Evolutionary conservation across 176 grass and related monocot species (phyloP).

Genomic region (Elaeis guineensis): DNA sequence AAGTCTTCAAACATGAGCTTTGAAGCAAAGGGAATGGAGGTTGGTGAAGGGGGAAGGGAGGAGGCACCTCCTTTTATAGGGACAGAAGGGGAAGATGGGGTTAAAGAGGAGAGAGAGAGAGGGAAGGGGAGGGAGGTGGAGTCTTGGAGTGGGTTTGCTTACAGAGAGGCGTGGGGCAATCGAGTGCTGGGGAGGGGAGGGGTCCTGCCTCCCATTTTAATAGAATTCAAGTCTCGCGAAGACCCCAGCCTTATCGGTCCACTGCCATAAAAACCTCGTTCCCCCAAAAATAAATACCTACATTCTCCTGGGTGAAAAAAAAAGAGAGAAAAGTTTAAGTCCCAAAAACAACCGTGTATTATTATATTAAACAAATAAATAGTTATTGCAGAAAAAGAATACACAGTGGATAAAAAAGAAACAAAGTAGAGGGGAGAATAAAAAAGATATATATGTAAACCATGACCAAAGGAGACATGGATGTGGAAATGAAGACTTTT

Average conservation of each 20-base stretch:
- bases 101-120: background rate
- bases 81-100: background rate
- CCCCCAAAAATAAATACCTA: background rate
- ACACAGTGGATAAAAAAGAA: no score
- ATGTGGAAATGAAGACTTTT: no score
- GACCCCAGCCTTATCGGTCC: background rate
- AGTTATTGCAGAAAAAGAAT: no score
- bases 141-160: constrained; percentile 49
- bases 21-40: no score
- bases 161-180: constrained; percentile 5
- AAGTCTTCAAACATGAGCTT: no score
- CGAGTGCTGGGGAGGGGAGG: background rate
- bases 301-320: background rate
- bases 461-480: no score
- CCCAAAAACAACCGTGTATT: no score
- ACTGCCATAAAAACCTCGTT: background rate
- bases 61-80: constrained; percentile 44
- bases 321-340: no score
- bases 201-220: background rate
- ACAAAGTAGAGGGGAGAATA: no score
- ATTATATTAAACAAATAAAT: no score
- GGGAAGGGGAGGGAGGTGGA: constrained; percentile 8
- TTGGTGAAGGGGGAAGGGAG: constrained; percentile 2
- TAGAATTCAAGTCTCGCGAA: background rate
- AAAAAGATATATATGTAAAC: no score